Conservation (phyloP, 805 yeast species). For the Candida mattraensis region DNA sequence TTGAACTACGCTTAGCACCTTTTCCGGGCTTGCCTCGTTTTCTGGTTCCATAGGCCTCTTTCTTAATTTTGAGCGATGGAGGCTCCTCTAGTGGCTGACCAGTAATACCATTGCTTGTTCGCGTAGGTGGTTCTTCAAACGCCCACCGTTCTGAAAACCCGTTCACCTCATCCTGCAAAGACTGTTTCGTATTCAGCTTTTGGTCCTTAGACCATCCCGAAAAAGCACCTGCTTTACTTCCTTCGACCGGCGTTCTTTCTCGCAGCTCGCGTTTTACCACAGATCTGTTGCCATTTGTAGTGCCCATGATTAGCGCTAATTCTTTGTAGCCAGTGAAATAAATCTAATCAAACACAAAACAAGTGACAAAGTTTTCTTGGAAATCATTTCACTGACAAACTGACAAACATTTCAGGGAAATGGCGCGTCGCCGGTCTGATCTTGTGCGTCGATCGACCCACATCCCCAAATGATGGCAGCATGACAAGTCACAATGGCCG, state of each 20-base stretch:
- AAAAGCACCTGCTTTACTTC: slow-evolving; percentile 2
- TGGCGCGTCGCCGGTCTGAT: no score
- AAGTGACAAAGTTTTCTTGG: no score
- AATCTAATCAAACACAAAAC: no score
- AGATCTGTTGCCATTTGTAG: no score
- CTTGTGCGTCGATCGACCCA: no score
- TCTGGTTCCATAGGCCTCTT: slow-evolving; percentile 55
- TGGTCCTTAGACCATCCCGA: slow-evolving; percentile 7
- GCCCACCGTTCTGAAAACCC: slow-evolving; percentile 8
- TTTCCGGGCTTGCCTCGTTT: slow-evolving; percentile 28
- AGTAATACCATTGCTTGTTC: slow-evolving; percentile 59
- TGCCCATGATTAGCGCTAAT: no score
- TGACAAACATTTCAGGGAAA: no score
- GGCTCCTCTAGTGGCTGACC: slow-evolving; percentile 72
- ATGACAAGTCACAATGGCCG: no score
- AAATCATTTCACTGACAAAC: no score
- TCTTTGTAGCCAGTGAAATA: no score
- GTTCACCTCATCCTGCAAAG: slow-evolving; percentile 16
- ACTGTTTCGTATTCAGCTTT: slow-evolving; percentile 7
- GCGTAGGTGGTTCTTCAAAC: slow-evolving; percentile 59
- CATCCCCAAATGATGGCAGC: no score
- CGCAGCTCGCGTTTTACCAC: slow-evolving; percentile 14
- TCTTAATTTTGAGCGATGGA: slow-evolving; percentile 61
- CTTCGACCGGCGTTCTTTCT: slow-evolving; percentile 9
- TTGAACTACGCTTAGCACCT: slow-evolving; percentile 11